These are phyloP conservation scores for Galerina sulciceps DNA, from an alignment of 768 basidiomycete genomes.

Conservation along the genomic window DNA sequence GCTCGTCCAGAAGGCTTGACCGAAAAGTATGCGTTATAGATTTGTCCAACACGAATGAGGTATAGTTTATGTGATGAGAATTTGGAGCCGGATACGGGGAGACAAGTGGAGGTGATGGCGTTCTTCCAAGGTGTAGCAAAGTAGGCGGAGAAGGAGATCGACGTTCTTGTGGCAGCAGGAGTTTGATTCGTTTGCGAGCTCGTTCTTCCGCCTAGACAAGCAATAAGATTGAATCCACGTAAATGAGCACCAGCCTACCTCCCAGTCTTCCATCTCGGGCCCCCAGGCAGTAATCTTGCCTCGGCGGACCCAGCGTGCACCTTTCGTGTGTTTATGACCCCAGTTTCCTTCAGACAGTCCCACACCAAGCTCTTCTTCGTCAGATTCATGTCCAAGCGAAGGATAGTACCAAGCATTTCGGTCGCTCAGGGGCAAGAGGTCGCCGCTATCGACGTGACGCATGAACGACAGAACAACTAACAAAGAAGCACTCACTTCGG, in stretches of 20 bases:
- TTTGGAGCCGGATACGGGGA: conserved; percentile 77
- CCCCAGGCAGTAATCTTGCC: conserved; percentile 88
- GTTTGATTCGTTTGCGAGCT: conserved; percentile 78
- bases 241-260: conserved; percentile 50
- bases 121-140: conserved; percentile 77
- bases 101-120: conserved; percentile 74
- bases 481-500: conserved; percentile 30
- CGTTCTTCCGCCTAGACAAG: conserved; percentile 73
- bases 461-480: conserved; percentile 21
- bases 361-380: conserved; percentile 55
- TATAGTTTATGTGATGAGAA: conserved; percentile 72
- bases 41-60: conserved; percentile 87
- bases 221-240: neutral
- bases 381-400: conserved; percentile 72
- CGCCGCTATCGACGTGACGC: conserved; percentile 26
- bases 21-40: conserved; percentile 85
- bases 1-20: conserved; percentile 74
- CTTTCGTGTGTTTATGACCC: conserved; percentile 78
- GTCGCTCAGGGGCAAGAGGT: conserved; percentile 61
- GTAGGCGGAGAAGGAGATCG: conserved; percentile 75
- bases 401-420: conserved; percentile 86
- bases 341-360: conserved; percentile 72
- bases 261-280: conserved; percentile 84
- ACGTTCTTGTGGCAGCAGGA: conserved; percentile 61
- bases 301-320: conserved; percentile 80